These are phyloP conservation scores for Elongisporangium anandrum DNA, from an alignment of 352 stramenopile species.

Conservation along the genomic window DNA sequence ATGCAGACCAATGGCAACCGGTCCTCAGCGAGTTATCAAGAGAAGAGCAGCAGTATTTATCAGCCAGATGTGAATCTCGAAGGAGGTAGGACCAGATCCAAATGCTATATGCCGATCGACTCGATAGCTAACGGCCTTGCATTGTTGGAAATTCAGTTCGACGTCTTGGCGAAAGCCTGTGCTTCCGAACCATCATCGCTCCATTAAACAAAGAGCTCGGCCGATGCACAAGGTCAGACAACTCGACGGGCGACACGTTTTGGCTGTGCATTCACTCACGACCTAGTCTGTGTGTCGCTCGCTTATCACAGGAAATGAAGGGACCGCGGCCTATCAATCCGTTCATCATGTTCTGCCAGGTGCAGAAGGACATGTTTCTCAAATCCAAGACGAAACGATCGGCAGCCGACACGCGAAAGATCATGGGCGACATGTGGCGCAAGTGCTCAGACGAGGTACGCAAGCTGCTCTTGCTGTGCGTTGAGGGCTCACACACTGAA, in stretches of 20 bases:
- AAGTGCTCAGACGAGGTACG: constrained; percentile 68
- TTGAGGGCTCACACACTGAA: no score
- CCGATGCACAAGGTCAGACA: background rate
- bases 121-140: constrained; percentile 3
- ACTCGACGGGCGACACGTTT: background rate
- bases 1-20: constrained; percentile 60
- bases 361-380: constrained; percentile 61
- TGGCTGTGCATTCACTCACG: background rate
- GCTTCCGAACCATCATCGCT: constrained; percentile 5
- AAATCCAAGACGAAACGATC: constrained; percentile 51
- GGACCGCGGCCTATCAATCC: constrained; percentile 67
- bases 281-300: background rate
- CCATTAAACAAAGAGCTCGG: background rate
- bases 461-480: background rate
- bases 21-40: constrained; percentile 61
- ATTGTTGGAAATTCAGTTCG: constrained; percentile 21
- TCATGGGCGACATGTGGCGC: constrained; percentile 81
- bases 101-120: background rate
- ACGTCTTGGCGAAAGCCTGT: constrained; percentile 37
- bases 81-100: constrained; percentile 28
- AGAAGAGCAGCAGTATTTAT: constrained; percentile 70
- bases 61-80: constrained; percentile 23
- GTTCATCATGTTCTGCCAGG: constrained; percentile 82
- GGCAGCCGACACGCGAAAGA: constrained; percentile 69
- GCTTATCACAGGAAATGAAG: constrained; percentile 35